Percentiles rank a stretch among this genome's conserved stretches.
phyloP scores from a whole-genome alignment of 2,329 filamentous ascomycete genomes.

The Penicillium sp. region DNA sequence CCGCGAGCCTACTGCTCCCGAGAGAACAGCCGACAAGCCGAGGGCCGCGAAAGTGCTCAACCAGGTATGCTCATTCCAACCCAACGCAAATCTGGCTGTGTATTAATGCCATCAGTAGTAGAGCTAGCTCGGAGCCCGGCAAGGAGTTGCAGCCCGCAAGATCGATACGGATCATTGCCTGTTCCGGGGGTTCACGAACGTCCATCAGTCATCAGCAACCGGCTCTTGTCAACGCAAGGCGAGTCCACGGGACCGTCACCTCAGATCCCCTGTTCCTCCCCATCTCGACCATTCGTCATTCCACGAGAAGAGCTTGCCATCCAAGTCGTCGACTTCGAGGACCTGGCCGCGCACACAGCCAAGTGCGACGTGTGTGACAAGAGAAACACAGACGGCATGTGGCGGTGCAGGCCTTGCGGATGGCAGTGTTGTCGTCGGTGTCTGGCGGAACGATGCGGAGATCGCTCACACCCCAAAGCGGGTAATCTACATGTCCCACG shows the following conservation, averaged over 20 bases:
- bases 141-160: too few relatives aligned
- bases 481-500: constrained; percentile 4
- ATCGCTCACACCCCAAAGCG: constrained; percentile 7
- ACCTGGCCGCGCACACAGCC: constrained; percentile 12
- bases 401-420: constrained; percentile 10
- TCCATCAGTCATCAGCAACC: too few relatives aligned
- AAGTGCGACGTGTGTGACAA: constrained; percentile 13
- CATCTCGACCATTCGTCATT: neutral
- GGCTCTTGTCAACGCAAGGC: too few relatives aligned
- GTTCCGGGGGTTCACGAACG: too few relatives aligned
- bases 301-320: neutral
- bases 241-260: too few relatives aligned
- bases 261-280: neutral
- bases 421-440: constrained; percentile 13
- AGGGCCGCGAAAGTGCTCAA: too few relatives aligned
- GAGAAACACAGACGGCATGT: constrained; percentile 12
- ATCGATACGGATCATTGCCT: too few relatives aligned
- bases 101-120: too few relatives aligned
- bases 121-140: too few relatives aligned
- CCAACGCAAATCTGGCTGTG: too few relatives aligned
- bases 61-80: neutral
- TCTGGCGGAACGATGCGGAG: constrained; percentile 4
- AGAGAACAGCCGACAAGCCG: too few relatives aligned
- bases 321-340: constrained; percentile 7
- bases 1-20: too few relatives aligned